Evolutionary conservation across 2,329 filamentous ascomycete genomes (phyloP).

Genomic region (Karstenula rhodostoma): DNA sequence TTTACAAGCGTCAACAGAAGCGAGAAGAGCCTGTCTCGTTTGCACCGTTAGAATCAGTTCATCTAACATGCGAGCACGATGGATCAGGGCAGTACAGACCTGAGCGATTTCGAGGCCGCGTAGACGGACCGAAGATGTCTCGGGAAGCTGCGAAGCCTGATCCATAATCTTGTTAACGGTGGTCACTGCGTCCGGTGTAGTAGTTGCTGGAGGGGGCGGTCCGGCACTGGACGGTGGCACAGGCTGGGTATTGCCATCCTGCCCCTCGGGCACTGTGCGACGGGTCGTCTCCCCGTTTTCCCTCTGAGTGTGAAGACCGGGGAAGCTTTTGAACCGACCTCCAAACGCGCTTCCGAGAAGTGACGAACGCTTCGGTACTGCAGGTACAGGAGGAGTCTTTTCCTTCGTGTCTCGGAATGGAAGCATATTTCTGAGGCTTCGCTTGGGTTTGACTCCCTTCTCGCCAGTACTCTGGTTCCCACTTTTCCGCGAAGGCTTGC

Average conservation of each 20-base stretch:
- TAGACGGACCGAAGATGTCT: constrained; percentile 24
- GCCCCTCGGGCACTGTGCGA: neutral
- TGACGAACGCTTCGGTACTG: constrained; percentile 25
- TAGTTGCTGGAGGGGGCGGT: neutral
- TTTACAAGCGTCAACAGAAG: constrained; percentile 26
- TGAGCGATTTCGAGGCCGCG: constrained; percentile 35
- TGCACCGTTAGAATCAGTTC: constrained; percentile 23
- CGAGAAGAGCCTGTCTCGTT: constrained; percentile 31
- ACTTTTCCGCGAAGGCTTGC: neutral
- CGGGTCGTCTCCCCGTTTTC: constrained; percentile 12
- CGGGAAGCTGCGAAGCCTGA: constrained; percentile 18
- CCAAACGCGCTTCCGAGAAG: constrained; percentile 27
- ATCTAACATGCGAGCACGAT: constrained; percentile 5
- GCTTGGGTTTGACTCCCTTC: constrained; percentile 29
- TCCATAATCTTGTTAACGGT: constrained; percentile 27
- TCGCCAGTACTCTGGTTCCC: neutral
- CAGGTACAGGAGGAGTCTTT: constrained; percentile 10
- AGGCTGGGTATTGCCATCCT: neutral
- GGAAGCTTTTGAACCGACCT: constrained; percentile 29
- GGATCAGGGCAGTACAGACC: constrained; percentile 26
- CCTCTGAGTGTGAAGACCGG: constrained; percentile 21
- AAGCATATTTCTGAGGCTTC: constrained; percentile 38
- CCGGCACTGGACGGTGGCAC: neutral
- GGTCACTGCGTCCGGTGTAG: constrained; percentile 13
- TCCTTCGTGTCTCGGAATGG: constrained; percentile 22